Conservation (phyloP, 2,329 filamentous ascomycete genomes). For the Penicillium sp. region DNA sequence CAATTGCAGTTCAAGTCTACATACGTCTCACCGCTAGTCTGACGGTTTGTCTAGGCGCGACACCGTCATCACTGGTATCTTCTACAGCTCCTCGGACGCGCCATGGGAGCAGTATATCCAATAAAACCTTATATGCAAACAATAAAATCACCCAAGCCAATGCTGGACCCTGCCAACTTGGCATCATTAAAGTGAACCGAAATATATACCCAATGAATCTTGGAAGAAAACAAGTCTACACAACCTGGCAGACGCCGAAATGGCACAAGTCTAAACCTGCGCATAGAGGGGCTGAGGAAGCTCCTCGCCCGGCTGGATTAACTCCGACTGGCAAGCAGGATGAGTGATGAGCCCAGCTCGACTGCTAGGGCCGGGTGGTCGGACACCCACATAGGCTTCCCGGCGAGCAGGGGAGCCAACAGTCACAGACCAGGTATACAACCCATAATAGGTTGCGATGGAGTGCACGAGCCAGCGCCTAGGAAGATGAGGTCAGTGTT, state of each 20-base stretch:
- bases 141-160: background rate
- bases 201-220: background rate
- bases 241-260: background rate
- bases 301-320: slow-evolving; percentile 36
- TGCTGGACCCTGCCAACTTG: background rate
- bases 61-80: background rate
- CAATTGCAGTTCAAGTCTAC: background rate
- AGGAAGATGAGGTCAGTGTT: slow-evolving; percentile 14
- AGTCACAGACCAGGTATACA: slow-evolving; percentile 78
- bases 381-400: slow-evolving; percentile 78
- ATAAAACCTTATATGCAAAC: slow-evolving; percentile 4
- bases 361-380: slow-evolving; percentile 34
- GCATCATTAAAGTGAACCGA: background rate
- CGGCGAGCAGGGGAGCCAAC: slow-evolving; percentile 68
- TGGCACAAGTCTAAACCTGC: slow-evolving; percentile 29
- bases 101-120: slow-evolving; percentile 1
- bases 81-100: background rate
- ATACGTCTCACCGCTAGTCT: background rate
- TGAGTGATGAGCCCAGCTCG: slow-evolving; percentile 28
- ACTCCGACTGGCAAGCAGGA: slow-evolving; percentile 27
- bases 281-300: slow-evolving; percentile 40
- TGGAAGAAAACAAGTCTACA: background rate
- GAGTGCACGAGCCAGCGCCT: slow-evolving; percentile 92
- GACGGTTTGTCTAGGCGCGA: background rate
- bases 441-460: slow-evolving; percentile 87